Evolutionary conservation across 441 rosid genomes (phyloP).

Genomic region (Pelargonium myrrhifolium): DNA sequence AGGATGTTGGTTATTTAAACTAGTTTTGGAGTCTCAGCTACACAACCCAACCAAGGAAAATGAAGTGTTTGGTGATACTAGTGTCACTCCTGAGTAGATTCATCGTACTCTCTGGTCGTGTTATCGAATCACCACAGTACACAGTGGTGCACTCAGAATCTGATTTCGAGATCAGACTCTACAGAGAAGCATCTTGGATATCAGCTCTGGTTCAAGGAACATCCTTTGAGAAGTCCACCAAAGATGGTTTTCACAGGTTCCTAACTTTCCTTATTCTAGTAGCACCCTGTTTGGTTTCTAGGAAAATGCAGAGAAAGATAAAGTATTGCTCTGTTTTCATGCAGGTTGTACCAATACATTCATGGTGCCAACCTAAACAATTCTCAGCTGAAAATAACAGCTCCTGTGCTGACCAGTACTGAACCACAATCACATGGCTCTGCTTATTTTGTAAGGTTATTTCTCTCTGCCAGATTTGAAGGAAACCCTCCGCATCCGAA

Average conservation of each 20-base stretch:
- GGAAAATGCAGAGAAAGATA: conserved; percentile 7
- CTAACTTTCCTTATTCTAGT: background rate
- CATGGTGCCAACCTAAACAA: conserved; percentile 36
- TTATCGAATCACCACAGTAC: conserved; percentile 36
- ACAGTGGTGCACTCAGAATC: conserved; percentile 22
- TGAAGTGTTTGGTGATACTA: conserved; percentile 5
- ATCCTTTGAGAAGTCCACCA: conserved; percentile 37
- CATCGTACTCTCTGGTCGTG: conserved; percentile 13
- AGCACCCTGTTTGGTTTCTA: background rate
- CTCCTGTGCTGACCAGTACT: conserved; percentile 38
- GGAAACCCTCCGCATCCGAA: conserved; percentile 30
- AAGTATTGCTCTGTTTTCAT: background rate
- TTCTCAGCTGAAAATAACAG: conserved; percentile 25
- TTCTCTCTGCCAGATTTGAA: conserved; percentile 15
- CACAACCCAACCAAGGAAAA: background rate
- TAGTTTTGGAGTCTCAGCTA: background rate
- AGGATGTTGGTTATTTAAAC: background rate
- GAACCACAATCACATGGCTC: conserved; percentile 15
- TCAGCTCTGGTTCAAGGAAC: conserved; percentile 35
- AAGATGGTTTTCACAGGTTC: conserved; percentile 45
- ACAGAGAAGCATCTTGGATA: conserved; percentile 26
- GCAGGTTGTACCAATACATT: conserved; percentile 41
- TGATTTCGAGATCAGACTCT: conserved; percentile 41
- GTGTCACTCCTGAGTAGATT: conserved; percentile 7
- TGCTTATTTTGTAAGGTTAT: conserved; percentile 19